Conservation (phyloP, 805 yeast species). For the Kockiozyma suomiensis region DNA sequence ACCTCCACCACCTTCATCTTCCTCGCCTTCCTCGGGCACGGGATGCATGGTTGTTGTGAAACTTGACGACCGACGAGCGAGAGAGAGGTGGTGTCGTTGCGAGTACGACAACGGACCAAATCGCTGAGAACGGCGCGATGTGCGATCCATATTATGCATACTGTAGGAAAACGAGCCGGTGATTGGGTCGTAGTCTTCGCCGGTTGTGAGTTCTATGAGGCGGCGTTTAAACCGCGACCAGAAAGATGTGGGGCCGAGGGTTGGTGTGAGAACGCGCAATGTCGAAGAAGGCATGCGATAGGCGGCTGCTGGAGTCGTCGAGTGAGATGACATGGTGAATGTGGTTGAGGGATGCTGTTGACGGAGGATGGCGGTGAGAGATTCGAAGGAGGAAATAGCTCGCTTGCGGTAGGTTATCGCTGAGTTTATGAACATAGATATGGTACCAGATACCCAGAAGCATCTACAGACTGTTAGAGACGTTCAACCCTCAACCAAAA, state of each 20-base stretch:
- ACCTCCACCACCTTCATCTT: neutral
- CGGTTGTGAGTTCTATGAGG: constrained; percentile 3
- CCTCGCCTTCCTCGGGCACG: constrained; percentile 2
- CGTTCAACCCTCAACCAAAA: neutral
- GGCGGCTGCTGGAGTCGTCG: neutral
- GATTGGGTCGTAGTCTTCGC: constrained; percentile 3
- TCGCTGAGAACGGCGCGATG: neutral
- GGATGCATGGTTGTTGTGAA: constrained; percentile 4
- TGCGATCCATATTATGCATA: neutral
- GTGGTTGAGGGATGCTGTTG: constrained; percentile 7
- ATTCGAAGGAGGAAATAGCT: constrained; percentile 8
- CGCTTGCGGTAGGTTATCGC: constrained; percentile 23
- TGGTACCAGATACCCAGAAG: constrained; percentile 25
- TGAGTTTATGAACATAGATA: constrained; percentile 26
- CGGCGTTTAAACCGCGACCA: constrained; percentile 10
- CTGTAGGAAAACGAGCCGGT: constrained; percentile 4
- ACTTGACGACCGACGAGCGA: neutral
- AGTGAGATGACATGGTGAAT: constrained; percentile 1
- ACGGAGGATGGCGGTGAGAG: neutral
- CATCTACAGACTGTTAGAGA: constrained; percentile 5
- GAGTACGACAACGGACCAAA: constrained; percentile 8
- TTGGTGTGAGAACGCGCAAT: constrained; percentile 5
- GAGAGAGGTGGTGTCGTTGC: constrained; percentile 13
- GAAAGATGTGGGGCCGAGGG: constrained; percentile 3
- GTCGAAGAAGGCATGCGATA: constrained; percentile 2